phyloP scores from a whole-genome alignment of 2,329 filamentous ascomycete genomes.

The Biscogniauxia marginata region DNA sequence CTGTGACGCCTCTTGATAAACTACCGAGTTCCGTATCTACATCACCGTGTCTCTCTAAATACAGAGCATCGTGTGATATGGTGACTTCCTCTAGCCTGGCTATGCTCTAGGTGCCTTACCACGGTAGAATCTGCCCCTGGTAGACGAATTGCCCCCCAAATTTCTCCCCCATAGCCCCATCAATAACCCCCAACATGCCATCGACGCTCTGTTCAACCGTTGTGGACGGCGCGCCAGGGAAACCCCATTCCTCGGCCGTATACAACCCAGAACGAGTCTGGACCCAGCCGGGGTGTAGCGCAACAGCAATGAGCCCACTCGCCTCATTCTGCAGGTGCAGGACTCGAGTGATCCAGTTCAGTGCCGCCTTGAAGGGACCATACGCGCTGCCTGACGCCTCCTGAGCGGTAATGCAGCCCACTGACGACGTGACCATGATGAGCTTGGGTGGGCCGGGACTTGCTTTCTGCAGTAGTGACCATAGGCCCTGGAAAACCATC shows the following conservation, averaged over 20 bases:
- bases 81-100: too few relatives aligned
- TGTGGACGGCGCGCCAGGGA: constrained; percentile 23
- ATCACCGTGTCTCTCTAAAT: too few relatives aligned
- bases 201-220: constrained; percentile 33
- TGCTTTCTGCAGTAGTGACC: constrained; percentile 35
- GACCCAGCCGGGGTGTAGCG: constrained; percentile 41
- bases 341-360: constrained; percentile 35
- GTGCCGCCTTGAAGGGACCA: constrained; percentile 35
- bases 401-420: constrained; percentile 35
- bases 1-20: too few relatives aligned
- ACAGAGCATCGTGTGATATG: too few relatives aligned
- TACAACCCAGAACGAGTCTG: constrained; percentile 31
- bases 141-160: too few relatives aligned
- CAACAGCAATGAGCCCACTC: constrained; percentile 26
- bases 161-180: constrained; percentile 35
- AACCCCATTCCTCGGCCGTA: constrained; percentile 34
- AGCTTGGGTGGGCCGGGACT: constrained; percentile 34
- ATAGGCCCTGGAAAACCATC: constrained; percentile 35
- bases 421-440: constrained; percentile 36
- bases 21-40: too few relatives aligned
- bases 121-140: too few relatives aligned
- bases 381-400: constrained; percentile 36
- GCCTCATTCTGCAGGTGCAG: constrained; percentile 30
- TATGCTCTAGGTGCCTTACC: too few relatives aligned
- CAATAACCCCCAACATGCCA: constrained; percentile 36